Evolutionary conservation across 352 stramenopile species (phyloP), one percentile per base, ranked within the genome.

Genomic region (Thraustochytrium striatum): DNA sequence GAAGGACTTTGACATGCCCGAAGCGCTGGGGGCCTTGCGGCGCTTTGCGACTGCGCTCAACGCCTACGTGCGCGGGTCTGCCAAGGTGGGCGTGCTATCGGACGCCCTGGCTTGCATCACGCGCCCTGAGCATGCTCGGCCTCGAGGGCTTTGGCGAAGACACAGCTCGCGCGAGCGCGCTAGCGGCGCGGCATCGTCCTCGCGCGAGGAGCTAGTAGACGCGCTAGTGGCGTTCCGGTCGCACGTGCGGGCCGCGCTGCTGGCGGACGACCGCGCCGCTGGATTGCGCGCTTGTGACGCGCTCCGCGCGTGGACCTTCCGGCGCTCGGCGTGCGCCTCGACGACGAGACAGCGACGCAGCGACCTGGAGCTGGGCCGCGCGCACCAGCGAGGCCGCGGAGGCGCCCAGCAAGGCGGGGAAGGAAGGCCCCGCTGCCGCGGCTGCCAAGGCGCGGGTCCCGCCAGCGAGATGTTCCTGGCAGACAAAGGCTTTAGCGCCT

Each of bases 1-100:
- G 25, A 89, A 97, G 80, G 92, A 97, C 83, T 87, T 97, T 25
- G 93, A 97, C 86, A 97, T 91, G 41, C 91, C 92, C 8, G 80
- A 84, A 3, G 92, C 90, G 13, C 85, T 97, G 28, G 73, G 87
- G 25, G 79, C 88, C 11, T 47, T 96, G 44, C 87, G 90, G 75
- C 86, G 91, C 69, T 84, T 96, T n/a, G 88, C 91, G 8, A 91
- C 91, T 78, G 87, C 90, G n/a, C 85, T 90, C 21, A 94, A 94
- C 84, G 85, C 85, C 21, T 95, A 95, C 82, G 41, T 87, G 0
- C 50, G 35, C 3, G 72, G 36, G 28, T 5, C 13, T 44, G 32
- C 28, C 25, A 25, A 3, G 8, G 35, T 5, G 7, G 33, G n/a
- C 30, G 28, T 8, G 16, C 36, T 13, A 53, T 79, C 38, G 61